A percentile compares a stretch with the other conserved stretches of the same genome.
Evolutionary conservation across 2,329 filamentous ascomycete genomes (phyloP).

Genomic region (Colletotrichum australisinense): DNA sequence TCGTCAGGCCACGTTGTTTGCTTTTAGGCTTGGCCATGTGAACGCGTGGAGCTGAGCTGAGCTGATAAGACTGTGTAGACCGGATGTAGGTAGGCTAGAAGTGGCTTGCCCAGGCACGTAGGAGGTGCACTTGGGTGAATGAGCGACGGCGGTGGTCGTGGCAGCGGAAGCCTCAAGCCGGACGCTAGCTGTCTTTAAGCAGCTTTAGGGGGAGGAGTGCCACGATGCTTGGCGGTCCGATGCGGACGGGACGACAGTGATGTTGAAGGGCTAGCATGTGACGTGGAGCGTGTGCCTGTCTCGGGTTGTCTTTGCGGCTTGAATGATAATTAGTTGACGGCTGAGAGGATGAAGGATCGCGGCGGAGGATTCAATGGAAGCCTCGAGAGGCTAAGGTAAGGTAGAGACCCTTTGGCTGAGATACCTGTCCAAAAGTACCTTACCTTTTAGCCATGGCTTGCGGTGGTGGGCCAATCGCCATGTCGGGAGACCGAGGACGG

Average conservation of each 20-base stretch:
- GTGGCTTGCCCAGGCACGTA: neutral
- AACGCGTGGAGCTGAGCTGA: too few relatives aligned
- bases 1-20: constrained; percentile 35
- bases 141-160: neutral
- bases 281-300: neutral
- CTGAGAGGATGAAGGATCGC: neutral
- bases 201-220: too few relatives aligned
- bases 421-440: neutral
- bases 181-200: neutral
- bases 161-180: neutral
- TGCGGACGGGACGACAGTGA: neutral
- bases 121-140: neutral
- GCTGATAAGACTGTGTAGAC: neutral
- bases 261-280: neutral
- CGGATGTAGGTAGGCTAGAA: neutral
- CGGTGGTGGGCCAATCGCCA: neutral
- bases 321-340: too few relatives aligned
- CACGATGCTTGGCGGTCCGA: neutral
- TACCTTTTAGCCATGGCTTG: neutral
- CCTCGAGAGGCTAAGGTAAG: too few relatives aligned
- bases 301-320: neutral
- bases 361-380: neutral
- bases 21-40: neutral
- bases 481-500: too few relatives aligned
- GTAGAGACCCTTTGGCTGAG: neutral